Percentiles rank a stretch among this genome's conserved stretches.
phyloP scores from a whole-genome alignment of 345 rosid species.

The Firmiana major region DNA sequence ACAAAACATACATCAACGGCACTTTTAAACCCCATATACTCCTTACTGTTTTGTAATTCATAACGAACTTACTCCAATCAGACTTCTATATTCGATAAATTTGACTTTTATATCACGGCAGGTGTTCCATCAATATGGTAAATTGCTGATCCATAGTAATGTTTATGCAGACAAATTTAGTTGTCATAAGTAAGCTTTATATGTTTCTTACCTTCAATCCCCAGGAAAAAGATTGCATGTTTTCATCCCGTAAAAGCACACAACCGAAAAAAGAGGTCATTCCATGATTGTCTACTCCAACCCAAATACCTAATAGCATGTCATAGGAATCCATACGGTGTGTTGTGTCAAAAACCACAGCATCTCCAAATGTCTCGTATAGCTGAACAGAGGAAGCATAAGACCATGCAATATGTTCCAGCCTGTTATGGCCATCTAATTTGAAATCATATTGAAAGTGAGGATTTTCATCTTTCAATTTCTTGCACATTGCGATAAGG shows the following conservation, averaged over 20 bases:
- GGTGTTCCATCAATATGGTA: neutral
- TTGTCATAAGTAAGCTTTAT: neutral
- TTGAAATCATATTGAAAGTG: constrained; percentile 48
- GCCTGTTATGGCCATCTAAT: constrained; percentile 44
- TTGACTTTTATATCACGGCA: neutral
- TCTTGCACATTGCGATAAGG: constrained; percentile 57
- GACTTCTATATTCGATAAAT: neutral
- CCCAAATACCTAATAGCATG: constrained; percentile 55
- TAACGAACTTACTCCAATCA: neutral
- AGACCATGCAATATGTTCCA: constrained; percentile 57
- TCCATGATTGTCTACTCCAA: constrained; percentile 61
- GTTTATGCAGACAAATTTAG: neutral
- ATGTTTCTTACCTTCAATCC: constrained; percentile 48
- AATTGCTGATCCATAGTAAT: neutral
- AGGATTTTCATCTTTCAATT: constrained; percentile 45
- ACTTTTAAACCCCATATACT: neutral
- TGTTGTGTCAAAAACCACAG: constrained; percentile 47
- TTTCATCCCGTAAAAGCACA: constrained; percentile 53
- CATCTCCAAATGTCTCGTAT: constrained; percentile 56
- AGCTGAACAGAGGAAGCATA: constrained; percentile 46
- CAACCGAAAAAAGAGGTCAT: constrained; percentile 44
- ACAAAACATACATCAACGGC: neutral
- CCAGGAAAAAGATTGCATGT: constrained; percentile 55
- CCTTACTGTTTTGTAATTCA: neutral
- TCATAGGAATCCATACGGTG: constrained; percentile 54